Conservation (phyloP, 2,329 filamentous ascomycete species). For the Colletotrichum filicis region DNA sequence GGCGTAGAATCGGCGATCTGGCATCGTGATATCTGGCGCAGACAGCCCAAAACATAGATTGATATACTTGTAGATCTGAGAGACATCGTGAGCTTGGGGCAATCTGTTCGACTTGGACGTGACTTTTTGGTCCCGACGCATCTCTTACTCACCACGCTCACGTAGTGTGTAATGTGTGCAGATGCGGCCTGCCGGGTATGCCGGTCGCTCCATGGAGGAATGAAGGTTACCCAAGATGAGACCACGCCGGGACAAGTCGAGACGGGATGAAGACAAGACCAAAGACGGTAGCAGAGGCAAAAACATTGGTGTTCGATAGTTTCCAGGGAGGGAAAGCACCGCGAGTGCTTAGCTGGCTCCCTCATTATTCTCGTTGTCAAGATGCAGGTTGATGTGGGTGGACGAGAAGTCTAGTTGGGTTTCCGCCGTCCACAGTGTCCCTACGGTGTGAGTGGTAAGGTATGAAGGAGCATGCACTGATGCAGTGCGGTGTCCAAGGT, state of each 20-base stretch:
- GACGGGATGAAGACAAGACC: neutral
- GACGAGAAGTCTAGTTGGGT: too few species aligned
- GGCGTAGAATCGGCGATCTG: conserved; percentile 22
- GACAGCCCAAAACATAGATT: neutral
- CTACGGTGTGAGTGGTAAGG: too few species aligned
- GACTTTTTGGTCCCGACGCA: neutral
- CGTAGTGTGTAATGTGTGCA: neutral
- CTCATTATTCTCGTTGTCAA: neutral
- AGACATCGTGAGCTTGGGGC: neutral
- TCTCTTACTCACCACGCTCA: neutral
- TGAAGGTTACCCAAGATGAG: neutral
- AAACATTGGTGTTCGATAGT: neutral
- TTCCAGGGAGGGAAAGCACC: neutral
- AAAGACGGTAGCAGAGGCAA: neutral
- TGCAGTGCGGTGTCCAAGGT: neutral
- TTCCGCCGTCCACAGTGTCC: too few species aligned
- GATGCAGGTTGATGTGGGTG: neutral
- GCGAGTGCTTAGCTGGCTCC: neutral
- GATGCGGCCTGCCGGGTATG: neutral
- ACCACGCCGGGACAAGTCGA: neutral
- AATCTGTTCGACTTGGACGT: neutral
- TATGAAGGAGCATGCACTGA: too few species aligned
- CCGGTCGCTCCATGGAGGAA: neutral
- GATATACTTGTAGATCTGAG: neutral
- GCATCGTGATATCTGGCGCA: neutral